These are phyloP conservation scores for Firmiana major DNA, from an alignment of 345 rosid species.

Conservation along the genomic window DNA sequence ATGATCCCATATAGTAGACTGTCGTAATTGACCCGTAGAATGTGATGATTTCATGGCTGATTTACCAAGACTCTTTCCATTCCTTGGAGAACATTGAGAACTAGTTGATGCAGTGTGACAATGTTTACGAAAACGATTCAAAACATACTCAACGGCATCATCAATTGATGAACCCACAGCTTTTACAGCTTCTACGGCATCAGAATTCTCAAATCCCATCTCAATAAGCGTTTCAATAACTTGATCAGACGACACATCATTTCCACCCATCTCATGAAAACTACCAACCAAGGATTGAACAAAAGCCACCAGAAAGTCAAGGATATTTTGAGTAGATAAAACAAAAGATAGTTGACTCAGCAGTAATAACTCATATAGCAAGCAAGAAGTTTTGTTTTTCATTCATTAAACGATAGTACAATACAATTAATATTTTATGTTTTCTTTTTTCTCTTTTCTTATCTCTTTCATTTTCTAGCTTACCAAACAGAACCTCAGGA, in stretches of 20 bases:
- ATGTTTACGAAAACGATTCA: constrained; percentile 33
- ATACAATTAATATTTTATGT: not conserved
- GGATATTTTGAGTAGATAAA: not conserved
- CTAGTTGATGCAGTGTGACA: constrained; percentile 25
- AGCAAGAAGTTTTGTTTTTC: not conserved
- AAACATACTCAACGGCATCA: constrained; percentile 50
- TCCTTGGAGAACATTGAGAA: constrained; percentile 22
- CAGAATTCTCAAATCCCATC: constrained; percentile 67
- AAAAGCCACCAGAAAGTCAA: not conserved
- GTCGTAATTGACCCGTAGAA: constrained; percentile 32
- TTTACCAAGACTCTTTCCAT: constrained; percentile 29
- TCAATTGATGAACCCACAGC: constrained; percentile 55
- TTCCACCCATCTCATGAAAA: constrained; percentile 31
- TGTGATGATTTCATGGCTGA: constrained; percentile 23
- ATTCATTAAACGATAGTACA: not conserved
- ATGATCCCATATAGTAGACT: constrained; percentile 63
- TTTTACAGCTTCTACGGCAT: constrained; percentile 51
- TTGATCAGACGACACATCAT: constrained; percentile 25
- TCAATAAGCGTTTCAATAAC: constrained; percentile 45
- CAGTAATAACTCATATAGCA: not conserved
- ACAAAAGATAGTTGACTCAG: not conserved
- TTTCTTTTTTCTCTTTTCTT: not conserved
- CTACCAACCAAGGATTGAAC: not conserved
- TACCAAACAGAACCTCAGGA: not conserved
- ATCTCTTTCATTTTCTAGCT: not conserved